A percentile compares a stretch with the other conserved stretches of the same genome.
Evolutionary conservation across 768 basidiomycete genomes (phyloP).

Genomic region (Russula emetica): DNA sequence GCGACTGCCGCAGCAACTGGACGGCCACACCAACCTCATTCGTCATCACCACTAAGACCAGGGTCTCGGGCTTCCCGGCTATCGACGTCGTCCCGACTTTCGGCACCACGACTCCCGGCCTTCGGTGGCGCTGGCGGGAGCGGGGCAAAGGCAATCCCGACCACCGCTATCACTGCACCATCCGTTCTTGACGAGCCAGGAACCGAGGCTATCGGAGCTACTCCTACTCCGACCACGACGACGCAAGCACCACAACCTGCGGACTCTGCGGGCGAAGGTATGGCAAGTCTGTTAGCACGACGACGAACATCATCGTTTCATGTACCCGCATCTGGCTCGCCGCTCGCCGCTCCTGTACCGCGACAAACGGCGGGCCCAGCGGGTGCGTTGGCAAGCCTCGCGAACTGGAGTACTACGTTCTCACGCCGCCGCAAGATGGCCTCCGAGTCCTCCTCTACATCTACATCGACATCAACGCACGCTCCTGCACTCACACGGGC

Average conservation of each 20-base stretch:
- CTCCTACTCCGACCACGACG: constrained; percentile 1
- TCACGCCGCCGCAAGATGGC: constrained; percentile 21
- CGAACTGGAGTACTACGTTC: constrained; percentile 29
- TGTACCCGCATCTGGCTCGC: constrained; percentile 37
- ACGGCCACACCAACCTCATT: constrained; percentile 5
- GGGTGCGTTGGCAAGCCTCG: constrained; percentile 33
- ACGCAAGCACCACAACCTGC: constrained; percentile 49
- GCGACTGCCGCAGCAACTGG: constrained; percentile 7
- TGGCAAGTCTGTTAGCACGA: constrained; percentile 44
- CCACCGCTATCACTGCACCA: constrained; percentile 46
- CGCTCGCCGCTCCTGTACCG: constrained; percentile 31
- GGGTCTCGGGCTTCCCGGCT: constrained; percentile 68
- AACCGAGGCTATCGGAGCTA: neutral
- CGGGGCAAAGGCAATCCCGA: constrained; percentile 54
- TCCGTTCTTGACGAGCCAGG: constrained; percentile 25
- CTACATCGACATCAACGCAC: neutral
- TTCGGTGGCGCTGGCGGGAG: constrained; percentile 60
- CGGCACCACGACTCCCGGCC: constrained; percentile 56
- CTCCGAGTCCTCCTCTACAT: neutral
- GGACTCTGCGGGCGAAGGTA: constrained; percentile 58
- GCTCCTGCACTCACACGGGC: neutral
- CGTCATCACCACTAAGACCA: constrained; percentile 52
- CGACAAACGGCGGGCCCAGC: constrained; percentile 28
- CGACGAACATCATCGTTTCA: constrained; percentile 61
- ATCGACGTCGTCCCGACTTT: constrained; percentile 66